A percentile compares a stretch with the other conserved stretches of the same genome.
Evolutionary conservation across 495 filamentous ascomycete species (phyloP).

Genomic region (Penicillium turbatum): DNA sequence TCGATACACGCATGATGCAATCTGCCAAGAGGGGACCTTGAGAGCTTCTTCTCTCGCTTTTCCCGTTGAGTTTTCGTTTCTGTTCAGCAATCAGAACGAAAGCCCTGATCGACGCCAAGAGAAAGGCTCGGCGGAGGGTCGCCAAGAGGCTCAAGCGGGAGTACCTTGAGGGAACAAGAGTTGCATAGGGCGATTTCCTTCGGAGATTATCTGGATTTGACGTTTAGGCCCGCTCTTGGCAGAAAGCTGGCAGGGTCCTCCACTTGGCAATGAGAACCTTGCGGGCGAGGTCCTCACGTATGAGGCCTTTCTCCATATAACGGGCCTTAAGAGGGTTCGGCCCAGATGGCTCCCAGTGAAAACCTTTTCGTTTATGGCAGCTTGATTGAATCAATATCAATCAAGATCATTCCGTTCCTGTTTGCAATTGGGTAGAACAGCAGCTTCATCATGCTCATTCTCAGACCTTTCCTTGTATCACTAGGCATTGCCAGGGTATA

Average conservation of each 20-base stretch:
- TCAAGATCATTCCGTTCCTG: background rate
- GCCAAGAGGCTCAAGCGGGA: conserved; percentile 20
- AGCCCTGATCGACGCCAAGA: conserved; percentile 13
- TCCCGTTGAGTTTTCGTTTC: background rate
- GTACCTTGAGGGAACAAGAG: conserved; percentile 21
- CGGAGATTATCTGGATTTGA: background rate
- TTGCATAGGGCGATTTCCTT: background rate
- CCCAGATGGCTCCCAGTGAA: background rate
- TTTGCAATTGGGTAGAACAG: background rate
- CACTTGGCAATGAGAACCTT: conserved; percentile 17
- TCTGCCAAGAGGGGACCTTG: conserved; percentile 20
- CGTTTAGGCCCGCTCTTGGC: conserved; percentile 9
- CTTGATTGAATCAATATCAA: background rate
- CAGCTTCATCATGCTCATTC: conserved; percentile 7
- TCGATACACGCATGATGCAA: background rate
- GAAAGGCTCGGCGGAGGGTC: conserved; percentile 13
- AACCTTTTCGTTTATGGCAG: background rate
- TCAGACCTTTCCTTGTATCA: conserved; percentile 11
- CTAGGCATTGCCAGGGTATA: conserved; percentile 8
- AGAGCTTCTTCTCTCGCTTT: background rate
- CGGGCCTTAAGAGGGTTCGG: background rate
- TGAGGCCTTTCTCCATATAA: background rate
- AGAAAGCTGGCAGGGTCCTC: background rate
- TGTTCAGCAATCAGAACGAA: background rate
- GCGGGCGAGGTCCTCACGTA: background rate